Percentiles rank a stretch among this genome's conserved stretches.
Conservation (phyloP, 176 grass and related monocot species). For the Lolium rigidum region DNA sequence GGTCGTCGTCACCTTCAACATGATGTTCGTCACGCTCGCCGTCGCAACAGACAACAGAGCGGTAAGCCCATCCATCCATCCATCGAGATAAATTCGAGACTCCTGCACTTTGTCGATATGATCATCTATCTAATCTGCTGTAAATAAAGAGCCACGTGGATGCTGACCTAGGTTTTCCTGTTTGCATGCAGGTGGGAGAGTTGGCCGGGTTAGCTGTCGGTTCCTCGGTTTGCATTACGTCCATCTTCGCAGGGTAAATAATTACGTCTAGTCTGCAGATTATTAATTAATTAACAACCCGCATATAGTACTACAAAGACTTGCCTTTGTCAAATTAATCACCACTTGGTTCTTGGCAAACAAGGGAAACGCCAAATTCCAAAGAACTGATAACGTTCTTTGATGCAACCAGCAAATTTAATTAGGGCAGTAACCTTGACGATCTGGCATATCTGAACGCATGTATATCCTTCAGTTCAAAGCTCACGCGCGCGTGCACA, state of each 20-base stretch:
- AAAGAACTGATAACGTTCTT: not conserved
- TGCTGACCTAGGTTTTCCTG: not conserved
- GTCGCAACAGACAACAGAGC: conserved; percentile 92
- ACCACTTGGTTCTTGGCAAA: conserved; percentile 24
- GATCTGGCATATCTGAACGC: not conserved
- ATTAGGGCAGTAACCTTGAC: not conserved
- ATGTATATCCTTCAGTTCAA: not conserved
- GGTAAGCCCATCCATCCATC: conserved; percentile 33
- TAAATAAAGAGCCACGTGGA: too few relatives aligned
- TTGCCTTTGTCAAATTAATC: conserved; percentile 10
- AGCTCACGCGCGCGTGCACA: too few relatives aligned
- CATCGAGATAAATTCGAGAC: too few relatives aligned
- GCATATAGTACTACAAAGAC: not conserved
- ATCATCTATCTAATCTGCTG: too few relatives aligned
- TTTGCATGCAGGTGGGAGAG: conserved; percentile 85
- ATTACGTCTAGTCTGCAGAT: not conserved
- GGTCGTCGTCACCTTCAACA: conserved; percentile 90
- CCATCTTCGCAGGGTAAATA: conserved; percentile 97
- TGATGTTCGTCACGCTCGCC: conserved; percentile 97
- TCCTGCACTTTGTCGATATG: too few relatives aligned
- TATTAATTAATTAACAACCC: not conserved
- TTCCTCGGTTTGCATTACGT: conserved; percentile 96
- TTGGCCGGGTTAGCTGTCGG: conserved; percentile 96
- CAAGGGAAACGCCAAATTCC: conserved; percentile 6
- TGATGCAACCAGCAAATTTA: not conserved